Evolutionary conservation across 257 asterid species (phyloP), one percentile per base, ranked within the genome.

Genomic region (Nicotiana attenuata): DNA sequence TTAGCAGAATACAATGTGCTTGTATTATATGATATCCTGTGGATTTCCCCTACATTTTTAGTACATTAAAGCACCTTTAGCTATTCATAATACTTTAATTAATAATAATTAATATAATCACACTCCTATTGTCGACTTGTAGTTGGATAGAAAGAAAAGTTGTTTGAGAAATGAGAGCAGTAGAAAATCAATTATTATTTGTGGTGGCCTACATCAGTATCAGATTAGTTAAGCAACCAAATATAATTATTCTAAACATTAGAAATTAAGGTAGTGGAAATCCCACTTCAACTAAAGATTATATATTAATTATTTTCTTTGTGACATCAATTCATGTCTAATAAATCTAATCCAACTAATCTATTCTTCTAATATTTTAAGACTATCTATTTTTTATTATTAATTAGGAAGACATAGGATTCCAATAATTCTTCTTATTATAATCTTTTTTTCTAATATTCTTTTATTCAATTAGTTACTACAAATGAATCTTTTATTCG

Each of bases 221-320:
- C 81, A 59, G 35, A 64, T 80, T 80, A 63, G 82, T 80, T 61
- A 41, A 14, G 50, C 76, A 63, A 41, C 75, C 59, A 59, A 63
- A 15, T 35, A 29, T 13, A 35, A 63, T 41, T 80, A 47, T 71
- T 3, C 22, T 1, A 41, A 68, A 38, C 2, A 71, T 38, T 69
- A 69, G 11, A 73, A 50, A 41, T 41, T 41, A 41, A 79, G 69
- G 17, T 63, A n/a, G 61, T 60, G 76, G 76, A 80, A 80, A 63
- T 80, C 76, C 82, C 82, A 80, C 76, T 63, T 63, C 63, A 24
- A 61, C 82, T 15, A 50, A 41, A 63, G 60, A 78, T 28, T 28
- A 10, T 59, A 33, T 33, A 59, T 33, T 10, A 20, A 59, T 78
- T 13, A 22, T 75, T 63, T 20, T 14, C 59, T 20, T 14, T 6